Base-by-base conservation (phyloP, 768 basidiomycete genomes). In the Trichaptum fuscoviolaceum region DNA sequence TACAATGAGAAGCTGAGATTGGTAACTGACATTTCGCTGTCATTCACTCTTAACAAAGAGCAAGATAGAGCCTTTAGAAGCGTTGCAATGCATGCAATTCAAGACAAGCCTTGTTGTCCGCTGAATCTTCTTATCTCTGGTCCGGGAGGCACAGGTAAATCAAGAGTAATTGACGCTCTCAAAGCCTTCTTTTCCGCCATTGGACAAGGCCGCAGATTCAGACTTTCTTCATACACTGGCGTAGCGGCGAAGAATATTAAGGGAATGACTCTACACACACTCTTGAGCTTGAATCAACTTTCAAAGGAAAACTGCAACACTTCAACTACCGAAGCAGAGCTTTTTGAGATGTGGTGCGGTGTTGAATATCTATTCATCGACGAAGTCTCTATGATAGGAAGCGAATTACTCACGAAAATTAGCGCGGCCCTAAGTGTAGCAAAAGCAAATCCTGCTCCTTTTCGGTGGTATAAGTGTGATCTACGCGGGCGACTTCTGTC, bases 141-240 rank as follows among this genome's bases (percentile, higher is more conserved):
- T 0, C 65, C 80, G 0, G 80, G 77, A 9, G 81, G 82, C 1
- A 82, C 81, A 4, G 81, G 82, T 0, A 84, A 82, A 71, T 78
- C 77, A 0, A 63, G 73, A 18, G 77, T 82, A 0, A 76, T 83
- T 1, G 66, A 75, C 52, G 78, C 79, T 0, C 17, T 82, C 0
- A 70, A 69, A 24, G 71, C 73, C 1, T 79, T 77, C 57, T 81
- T 81, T 69, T 36, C 58, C 0, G 1, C 35, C 1, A 17, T 67
- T 7, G 62, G 68, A 0, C 67, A 81, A 59, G 17, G 15, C 0
- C 65, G 73, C 0, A 64, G 75, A 7, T 74, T 81, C 27, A 64
- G 75, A 0, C 64, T 79, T 0, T 60, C 73, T 12, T 74, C 79
- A 0, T 80, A 71, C 63, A 82, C 78, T 15, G 82, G 81, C 0